Evolutionary conservation across 106 monocot genomes (phyloP), one percentile per base, ranked within the genome.

Genomic region (Amphibolis antarctica): DNA sequence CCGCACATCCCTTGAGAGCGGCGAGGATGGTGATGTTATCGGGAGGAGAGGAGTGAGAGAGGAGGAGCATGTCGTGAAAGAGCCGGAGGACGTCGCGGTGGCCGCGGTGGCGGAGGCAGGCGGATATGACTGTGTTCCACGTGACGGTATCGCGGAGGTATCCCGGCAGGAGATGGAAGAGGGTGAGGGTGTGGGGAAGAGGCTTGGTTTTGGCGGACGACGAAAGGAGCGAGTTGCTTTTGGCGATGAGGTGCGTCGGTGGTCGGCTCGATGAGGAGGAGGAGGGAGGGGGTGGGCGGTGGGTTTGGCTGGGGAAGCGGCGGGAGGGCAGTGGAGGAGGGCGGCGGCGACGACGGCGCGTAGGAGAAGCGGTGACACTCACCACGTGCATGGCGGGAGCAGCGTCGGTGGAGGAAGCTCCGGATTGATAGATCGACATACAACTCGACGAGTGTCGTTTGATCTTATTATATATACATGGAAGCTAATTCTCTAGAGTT

Each of bases 121-220:
- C 75, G 44, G 78, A 78, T 46, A 81, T 55, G 71, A 70, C 77
- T 28, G 71, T 75, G 77, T 80, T 80, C 74, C 71, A 81, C 2
- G 81, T 81, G 71, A 78, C 68, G 42, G 85, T 78, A 78, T 85
- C 81, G 27, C 70, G 74, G 53, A 21, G 23, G 53, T 19, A 21
- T 45, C 44, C 42, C 46, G 78, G 71, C 64, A 85, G 78, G 71
- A 71, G 80, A 72, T 27, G 72, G 81, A 85, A 66, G 75, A 81
- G 66, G 31, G n/a, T n/a, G 42, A 81, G 78, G 57, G 72, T 63
- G 45, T 66, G n/a, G 61, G 54, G 19, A 5, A 82, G 46, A 28
- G 78, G 69, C 1, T 59, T 49, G 56, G 62, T 45, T 48, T 66
- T 69, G 69, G 78, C 48, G 0, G 48, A 42, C 47, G 72, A 21